Evolutionary conservation across 192 early-diverging fungal genomes (phyloP), one percentile per base, ranked within the genome.

Genomic region (Entomortierella parvispora): DNA sequence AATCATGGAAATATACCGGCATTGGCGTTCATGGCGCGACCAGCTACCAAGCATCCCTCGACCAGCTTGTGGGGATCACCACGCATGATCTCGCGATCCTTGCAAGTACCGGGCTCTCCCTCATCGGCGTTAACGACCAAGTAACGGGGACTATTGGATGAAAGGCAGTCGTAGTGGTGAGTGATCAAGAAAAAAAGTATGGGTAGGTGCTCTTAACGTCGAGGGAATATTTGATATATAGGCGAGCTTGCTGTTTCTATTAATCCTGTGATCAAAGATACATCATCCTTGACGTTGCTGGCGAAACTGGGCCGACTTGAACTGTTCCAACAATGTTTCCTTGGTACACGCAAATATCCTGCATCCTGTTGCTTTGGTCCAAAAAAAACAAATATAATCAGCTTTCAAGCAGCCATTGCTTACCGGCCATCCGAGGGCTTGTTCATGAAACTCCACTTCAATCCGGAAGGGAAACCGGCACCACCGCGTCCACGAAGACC

Each of bases 361-460:
- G n/a, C n/a, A n/a, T n/a, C n/a, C n/a, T n/a, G n/a, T n/a, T n/a
- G n/a, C n/a, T n/a, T n/a, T n/a, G n/a, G n/a, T n/a, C n/a, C n/a
- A n/a, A n/a, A n/a, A n/a, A n/a, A n/a, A n/a, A n/a, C n/a, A n/a
- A n/a, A n/a, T n/a, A n/a, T n/a, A n/a, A n/a, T n/a, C n/a, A n/a
- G n/a, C n/a, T n/a, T n/a, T n/a, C n/a, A n/a, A n/a, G n/a, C n/a
- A n/a, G n/a, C n/a, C 23, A 9, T 14, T 31, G 42, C 68, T 68
- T 82, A 87, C 86, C 90, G 88, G 54, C 90, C 92, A 53, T 93
- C 93, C 26, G 84, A 82, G 37, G 92, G 90, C 74, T 99, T 99
- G 84, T 97, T 97, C 96, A 99, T 97, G 80, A 99, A 99, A 76
- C 91, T 94, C 96, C 97, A 98, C 84, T 99, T 99, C 51, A 99